Conservation (phyloP, 2,329 filamentous ascomycete species). For the Monosporascus sp. region DNA sequence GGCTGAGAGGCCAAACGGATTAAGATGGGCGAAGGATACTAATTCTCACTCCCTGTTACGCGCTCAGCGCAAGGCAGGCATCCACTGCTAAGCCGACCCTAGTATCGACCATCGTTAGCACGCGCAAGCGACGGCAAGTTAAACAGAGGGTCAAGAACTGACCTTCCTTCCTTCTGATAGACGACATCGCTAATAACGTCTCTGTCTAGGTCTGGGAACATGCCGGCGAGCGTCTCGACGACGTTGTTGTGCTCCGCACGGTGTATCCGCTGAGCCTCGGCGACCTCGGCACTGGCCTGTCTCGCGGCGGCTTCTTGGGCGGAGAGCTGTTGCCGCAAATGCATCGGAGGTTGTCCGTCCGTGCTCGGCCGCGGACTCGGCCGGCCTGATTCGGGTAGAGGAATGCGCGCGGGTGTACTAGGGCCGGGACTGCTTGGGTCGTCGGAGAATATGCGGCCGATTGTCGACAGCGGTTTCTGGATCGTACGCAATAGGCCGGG, state of each 20-base stretch:
- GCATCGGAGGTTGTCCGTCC: conserved; percentile 30
- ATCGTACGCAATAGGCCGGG: conserved; percentile 84
- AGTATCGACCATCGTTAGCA: conserved; percentile 6
- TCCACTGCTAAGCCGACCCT: conserved; percentile 84
- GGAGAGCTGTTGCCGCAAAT: conserved; percentile 45
- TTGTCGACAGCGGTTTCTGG: conserved; percentile 82
- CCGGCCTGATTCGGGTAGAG: conserved; percentile 25
- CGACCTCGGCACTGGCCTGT: conserved; percentile 84
- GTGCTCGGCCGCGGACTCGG: conserved; percentile 27
- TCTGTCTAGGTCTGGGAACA: conserved; percentile 93
- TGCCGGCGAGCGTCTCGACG: conserved; percentile 88
- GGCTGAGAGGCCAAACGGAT: too few relatives aligned
- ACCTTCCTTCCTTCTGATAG: conserved; percentile 90
- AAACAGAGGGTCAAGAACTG: conserved; percentile 33
- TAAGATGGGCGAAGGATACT: neutral
- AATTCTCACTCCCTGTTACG: conserved; percentile 15
- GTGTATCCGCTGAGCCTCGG: conserved; percentile 79
- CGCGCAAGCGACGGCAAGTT: neutral
- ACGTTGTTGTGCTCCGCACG: conserved; percentile 82
- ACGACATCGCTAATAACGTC: conserved; percentile 98
- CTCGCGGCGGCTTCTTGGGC: conserved; percentile 85
- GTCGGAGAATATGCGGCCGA: conserved; percentile 90
- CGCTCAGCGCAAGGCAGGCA: conserved; percentile 69
- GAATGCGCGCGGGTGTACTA: conserved; percentile 33
- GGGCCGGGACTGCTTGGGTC: conserved; percentile 43